Evolutionary conservation across 441 rosid genomes (phyloP).

Genomic region (Populus tomentosa): DNA sequence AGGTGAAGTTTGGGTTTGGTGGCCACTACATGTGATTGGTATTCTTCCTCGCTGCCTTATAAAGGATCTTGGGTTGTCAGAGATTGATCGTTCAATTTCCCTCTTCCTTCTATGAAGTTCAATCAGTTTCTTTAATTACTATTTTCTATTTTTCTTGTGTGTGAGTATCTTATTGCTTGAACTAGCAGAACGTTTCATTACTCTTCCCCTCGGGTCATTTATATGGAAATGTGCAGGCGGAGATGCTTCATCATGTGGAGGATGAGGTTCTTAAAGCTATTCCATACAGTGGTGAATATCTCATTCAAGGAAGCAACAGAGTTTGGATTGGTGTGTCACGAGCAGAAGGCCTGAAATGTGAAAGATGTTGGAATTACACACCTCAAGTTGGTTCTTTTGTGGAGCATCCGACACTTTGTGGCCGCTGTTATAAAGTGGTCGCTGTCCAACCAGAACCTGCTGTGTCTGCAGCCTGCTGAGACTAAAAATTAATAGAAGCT

Average conservation of each 20-base stretch:
- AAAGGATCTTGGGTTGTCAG: neutral
- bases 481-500: neutral
- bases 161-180: neutral
- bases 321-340: slow-evolving; percentile 86
- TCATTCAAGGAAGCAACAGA: slow-evolving; percentile 36
- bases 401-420: slow-evolving; percentile 79
- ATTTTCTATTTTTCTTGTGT: neutral
- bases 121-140: neutral
- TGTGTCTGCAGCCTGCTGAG: slow-evolving; percentile 52
- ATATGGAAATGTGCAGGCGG: slow-evolving; percentile 49
- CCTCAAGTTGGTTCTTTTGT: slow-evolving; percentile 58
- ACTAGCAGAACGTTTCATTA: neutral
- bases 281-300: slow-evolving; percentile 62
- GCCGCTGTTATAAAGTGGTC: slow-evolving; percentile 65
- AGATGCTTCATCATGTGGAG: slow-evolving; percentile 45
- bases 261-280: slow-evolving; percentile 30
- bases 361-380: slow-evolving; percentile 93
- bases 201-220: neutral
- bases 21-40: neutral
- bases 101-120: neutral
- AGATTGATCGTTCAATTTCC: neutral
- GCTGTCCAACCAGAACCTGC: slow-evolving; percentile 46
- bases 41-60: neutral
- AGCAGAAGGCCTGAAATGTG: slow-evolving; percentile 83
- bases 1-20: neutral